A percentile compares a stretch with the other conserved stretches of the same genome.
These are phyloP conservation scores for Kwoniella mangroviensis DNA, from an alignment of 768 basidiomycete species.

Conservation along the genomic window DNA sequence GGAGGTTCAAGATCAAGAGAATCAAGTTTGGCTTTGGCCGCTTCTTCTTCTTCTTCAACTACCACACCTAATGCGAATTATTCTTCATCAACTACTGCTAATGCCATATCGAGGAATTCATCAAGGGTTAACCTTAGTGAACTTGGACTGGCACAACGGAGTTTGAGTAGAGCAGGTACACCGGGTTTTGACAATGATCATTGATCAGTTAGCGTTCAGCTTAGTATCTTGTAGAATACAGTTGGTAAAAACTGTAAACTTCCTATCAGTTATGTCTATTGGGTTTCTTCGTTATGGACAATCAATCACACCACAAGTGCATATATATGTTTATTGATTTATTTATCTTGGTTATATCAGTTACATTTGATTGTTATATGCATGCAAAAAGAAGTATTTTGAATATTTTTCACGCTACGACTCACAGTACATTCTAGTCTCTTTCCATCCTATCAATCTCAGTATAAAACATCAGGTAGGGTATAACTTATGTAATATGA, in stretches of 20 bases:
- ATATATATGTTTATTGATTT: too few relatives aligned
- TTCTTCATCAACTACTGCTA: not conserved
- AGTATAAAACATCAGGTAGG: too few relatives aligned
- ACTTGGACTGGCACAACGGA: conserved; percentile 41
- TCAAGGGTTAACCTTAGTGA: conserved; percentile 54
- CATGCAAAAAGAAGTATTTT: not conserved
- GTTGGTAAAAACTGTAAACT: not conserved
- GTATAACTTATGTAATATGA: too few relatives aligned
- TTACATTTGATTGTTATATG: not conserved
- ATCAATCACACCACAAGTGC: too few relatives aligned
- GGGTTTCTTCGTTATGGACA: too few relatives aligned
- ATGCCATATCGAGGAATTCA: conserved; percentile 46
- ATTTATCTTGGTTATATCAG: too few relatives aligned
- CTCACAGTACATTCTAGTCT: not conserved
- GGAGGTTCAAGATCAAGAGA: conserved; percentile 12
- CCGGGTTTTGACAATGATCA: conserved; percentile 24
- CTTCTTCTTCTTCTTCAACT: not conserved
- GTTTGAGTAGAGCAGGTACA: conserved; percentile 33
- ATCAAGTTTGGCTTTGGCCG: conserved; percentile 8
- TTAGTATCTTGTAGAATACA: not conserved
- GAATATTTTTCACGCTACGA: not conserved
- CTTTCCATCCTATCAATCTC: too few relatives aligned
- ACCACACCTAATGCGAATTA: conserved; percentile 8
- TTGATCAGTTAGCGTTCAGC: not conserved
- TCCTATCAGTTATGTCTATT: too few relatives aligned